These are phyloP conservation scores for Hyaloperonospora arabidopsidis DNA, from an alignment of 352 stramenopile species.

Conservation along the genomic window DNA sequence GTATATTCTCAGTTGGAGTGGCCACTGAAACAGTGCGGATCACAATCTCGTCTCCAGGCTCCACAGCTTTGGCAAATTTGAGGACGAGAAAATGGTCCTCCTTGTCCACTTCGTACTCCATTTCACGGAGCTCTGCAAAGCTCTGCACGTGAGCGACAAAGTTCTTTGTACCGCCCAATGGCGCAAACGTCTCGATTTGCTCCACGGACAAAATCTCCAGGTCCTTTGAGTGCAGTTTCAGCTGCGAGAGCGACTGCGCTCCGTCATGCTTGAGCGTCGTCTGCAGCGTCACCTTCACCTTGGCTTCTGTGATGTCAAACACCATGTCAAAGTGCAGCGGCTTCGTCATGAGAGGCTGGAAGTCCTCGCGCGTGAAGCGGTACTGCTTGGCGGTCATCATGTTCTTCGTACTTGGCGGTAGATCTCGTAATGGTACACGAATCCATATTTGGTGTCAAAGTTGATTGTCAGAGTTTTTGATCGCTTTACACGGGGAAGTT, in stretches of 20 bases:
- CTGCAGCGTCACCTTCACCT: slow-evolving; percentile 59
- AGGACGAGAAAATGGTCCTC: slow-evolving; percentile 70
- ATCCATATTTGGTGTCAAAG: not conserved
- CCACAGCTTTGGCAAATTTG: slow-evolving; percentile 44
- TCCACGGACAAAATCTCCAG: slow-evolving; percentile 57
- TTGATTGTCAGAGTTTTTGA: not conserved
- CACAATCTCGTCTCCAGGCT: slow-evolving; percentile 57
- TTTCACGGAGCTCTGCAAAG: slow-evolving; percentile 33
- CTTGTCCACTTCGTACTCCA: slow-evolving; percentile 48
- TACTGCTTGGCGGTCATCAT: slow-evolving; percentile 43
- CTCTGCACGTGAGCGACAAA: slow-evolving; percentile 58
- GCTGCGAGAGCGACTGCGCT: slow-evolving; percentile 30
- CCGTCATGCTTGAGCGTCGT: slow-evolving; percentile 55
- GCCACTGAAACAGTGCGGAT: slow-evolving; percentile 58
- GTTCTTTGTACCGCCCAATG: slow-evolving; percentile 31
- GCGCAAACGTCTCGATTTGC: slow-evolving; percentile 39
- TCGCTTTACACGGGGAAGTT: not conserved
- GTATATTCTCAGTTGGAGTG: slow-evolving; percentile 66
- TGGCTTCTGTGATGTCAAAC: slow-evolving; percentile 59
- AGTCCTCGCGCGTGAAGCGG: slow-evolving; percentile 63
- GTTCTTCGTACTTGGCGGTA: not conserved
- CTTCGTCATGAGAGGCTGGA: slow-evolving; percentile 52
- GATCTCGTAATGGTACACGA: too few species aligned
- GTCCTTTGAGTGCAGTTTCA: slow-evolving; percentile 74
- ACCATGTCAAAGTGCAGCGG: slow-evolving; percentile 78